A percentile compares a stretch with the other conserved stretches of the same genome.
These are phyloP conservation scores for Tylopilus cervinicoccineus DNA, from an alignment of 768 basidiomycete genomes.

Conservation along the genomic window DNA sequence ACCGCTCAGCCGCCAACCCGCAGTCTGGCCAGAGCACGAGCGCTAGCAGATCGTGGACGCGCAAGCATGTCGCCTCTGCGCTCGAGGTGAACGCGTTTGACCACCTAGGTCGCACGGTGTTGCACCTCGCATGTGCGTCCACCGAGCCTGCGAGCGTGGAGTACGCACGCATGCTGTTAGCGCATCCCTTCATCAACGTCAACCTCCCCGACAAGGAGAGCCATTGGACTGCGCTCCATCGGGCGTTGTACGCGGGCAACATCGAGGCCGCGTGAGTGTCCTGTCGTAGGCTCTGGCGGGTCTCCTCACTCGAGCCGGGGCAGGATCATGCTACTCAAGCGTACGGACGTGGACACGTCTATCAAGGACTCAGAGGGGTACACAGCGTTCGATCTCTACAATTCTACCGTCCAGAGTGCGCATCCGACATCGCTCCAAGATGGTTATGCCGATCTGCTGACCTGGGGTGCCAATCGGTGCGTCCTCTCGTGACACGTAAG, in stretches of 20 bases:
- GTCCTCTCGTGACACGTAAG: conserved; percentile 3
- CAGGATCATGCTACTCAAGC: conserved; percentile 72
- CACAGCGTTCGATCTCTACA: conserved; percentile 90
- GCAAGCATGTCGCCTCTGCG: conserved; percentile 35
- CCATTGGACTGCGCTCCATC: conserved; percentile 88
- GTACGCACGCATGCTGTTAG: conserved; percentile 73
- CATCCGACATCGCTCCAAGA: conserved; percentile 44
- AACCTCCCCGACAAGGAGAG: conserved; percentile 81
- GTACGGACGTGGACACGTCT: conserved; percentile 64
- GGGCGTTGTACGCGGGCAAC: conserved; percentile 80
- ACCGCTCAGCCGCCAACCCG: conserved; percentile 32
- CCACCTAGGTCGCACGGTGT: conserved; percentile 65
- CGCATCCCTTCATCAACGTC: conserved; percentile 70
- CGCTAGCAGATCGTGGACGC: conserved; percentile 56
- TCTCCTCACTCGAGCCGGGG: conserved; percentile 18
- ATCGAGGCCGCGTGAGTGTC: conserved; percentile 58
- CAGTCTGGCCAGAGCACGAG: conserved; percentile 37
- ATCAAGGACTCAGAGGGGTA: conserved; percentile 86
- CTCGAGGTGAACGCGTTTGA: conserved; percentile 72
- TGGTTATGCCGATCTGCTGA: conserved; percentile 59
- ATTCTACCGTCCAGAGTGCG: conserved; percentile 78
- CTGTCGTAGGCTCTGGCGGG: not conserved
- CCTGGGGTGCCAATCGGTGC: conserved; percentile 84
- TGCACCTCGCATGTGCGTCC: conserved; percentile 77
- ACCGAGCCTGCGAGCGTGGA: conserved; percentile 61